Evolutionary conservation across 805 yeast genomes (phyloP), one percentile per base, ranked within the genome.

Genomic region (Lachancea waltii): DNA sequence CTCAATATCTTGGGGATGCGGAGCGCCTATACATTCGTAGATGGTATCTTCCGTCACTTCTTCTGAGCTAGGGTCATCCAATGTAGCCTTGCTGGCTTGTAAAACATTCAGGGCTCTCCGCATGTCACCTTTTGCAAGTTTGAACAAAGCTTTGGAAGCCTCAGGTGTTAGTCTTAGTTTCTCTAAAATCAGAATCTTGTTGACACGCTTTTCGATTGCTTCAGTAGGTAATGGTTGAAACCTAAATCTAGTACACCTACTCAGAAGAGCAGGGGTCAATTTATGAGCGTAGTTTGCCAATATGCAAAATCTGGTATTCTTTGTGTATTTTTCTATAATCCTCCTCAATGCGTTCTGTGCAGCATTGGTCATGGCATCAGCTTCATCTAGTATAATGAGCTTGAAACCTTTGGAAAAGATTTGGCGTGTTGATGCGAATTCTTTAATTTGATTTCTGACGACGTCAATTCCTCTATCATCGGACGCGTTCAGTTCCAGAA

Each of bases 401-500:
- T 90, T 90, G 70, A 87, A 87, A 10, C 92, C 94, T 38, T 73
- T 70, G 43, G 79, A 70, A 63, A 90, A 92, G 38, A 92, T 90
- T 60, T 92, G 98, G 70, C 86, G 79, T 1, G 98, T 92, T 21
- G 90, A 78, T 8, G 98, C 98, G 66, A 92, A 92, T 50, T 82
- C 87, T 69, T 92, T 92, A 67, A 92, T 87, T 63, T 87, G 96
- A 53, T 92, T 92, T 47, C 99, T 75, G n/a, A 92, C 97, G 31
- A 92, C 97, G 51, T 86, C 95, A 49, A 92, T 92, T 48, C 98
- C 98, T 64, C 98, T 76, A 60, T 92, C 98, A 61, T 92, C 98
- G 3, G 94, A 81, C 3, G 98, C 98, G 63, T 92, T 92, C 60
- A 92, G 70, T 58, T 92, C 98, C 39, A 92, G 65, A 1, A 92